Evolutionary conservation across 2,329 filamentous ascomycete species (phyloP).

Genomic region (Nannizziopsis barbatae): DNA sequence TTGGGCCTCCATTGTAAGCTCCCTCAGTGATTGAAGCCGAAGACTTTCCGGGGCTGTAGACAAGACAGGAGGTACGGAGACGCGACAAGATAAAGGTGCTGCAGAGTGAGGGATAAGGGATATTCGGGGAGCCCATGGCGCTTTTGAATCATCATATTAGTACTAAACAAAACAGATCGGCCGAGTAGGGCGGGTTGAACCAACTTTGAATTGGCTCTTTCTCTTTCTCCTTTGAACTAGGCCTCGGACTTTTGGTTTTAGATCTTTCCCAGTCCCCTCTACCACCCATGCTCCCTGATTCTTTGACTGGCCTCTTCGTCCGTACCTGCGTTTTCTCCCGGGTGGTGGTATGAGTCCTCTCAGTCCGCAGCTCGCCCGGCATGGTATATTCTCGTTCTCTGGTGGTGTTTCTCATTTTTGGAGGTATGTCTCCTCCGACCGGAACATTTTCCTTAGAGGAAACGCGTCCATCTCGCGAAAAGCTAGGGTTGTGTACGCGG

Average conservation of each 20-base stretch:
- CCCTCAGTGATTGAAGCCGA: slow-evolving; percentile 55
- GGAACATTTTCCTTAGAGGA: slow-evolving; percentile 16
- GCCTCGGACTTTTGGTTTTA: slow-evolving; percentile 23
- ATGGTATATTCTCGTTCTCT: slow-evolving; percentile 30
- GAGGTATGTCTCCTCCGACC: slow-evolving; percentile 12
- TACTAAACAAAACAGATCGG: neutral
- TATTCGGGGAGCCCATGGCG: slow-evolving; percentile 67
- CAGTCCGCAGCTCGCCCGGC: slow-evolving; percentile 31
- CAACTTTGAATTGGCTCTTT: slow-evolving; percentile 25
- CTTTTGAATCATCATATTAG: slow-evolving; percentile 17
- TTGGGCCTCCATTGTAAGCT: slow-evolving; percentile 67
- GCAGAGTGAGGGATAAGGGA: slow-evolving; percentile 58
- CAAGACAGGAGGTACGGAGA: slow-evolving; percentile 50
- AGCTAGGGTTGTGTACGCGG: slow-evolving; percentile 23
- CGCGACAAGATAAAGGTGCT: slow-evolving; percentile 60
- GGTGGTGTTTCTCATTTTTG: slow-evolving; percentile 19
- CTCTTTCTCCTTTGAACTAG: slow-evolving; percentile 24
- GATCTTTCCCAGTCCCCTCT: slow-evolving; percentile 28
- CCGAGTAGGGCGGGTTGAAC: slow-evolving; percentile 15
- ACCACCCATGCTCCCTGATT: slow-evolving; percentile 25
- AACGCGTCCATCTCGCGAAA: slow-evolving; percentile 16
- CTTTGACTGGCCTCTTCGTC: slow-evolving; percentile 47
- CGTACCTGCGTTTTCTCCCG: slow-evolving; percentile 52
- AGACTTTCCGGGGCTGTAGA: slow-evolving; percentile 58
- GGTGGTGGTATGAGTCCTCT: slow-evolving; percentile 44